Conservation (phyloP, 208 protist genomes). For the Wallacemonas sp. region DNA sequence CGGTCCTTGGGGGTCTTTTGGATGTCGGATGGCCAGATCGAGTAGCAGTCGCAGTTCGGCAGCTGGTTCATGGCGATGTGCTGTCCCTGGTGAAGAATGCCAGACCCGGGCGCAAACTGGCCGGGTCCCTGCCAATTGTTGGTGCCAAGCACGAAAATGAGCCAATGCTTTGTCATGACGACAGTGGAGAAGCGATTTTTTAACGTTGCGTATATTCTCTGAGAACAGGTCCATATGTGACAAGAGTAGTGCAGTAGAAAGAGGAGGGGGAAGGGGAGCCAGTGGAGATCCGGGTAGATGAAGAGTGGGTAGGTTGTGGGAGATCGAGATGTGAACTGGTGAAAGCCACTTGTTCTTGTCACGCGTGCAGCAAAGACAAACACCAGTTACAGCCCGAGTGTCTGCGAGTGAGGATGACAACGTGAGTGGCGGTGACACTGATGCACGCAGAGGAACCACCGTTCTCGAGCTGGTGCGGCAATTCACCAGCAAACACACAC, state of each 20-base stretch:
- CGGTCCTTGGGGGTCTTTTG: slow-evolving; percentile 53
- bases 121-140: slow-evolving; percentile 78
- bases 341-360: too few relatives aligned
- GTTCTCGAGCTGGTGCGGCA: too few relatives aligned
- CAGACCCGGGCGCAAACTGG: slow-evolving; percentile 76
- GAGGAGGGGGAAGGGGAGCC: not conserved
- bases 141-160: slow-evolving; percentile 74
- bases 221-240: too few relatives aligned
- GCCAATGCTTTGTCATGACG: slow-evolving; percentile 56
- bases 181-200: slow-evolving; percentile 1
- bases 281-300: slow-evolving; percentile 4
- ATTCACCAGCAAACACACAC: too few relatives aligned
- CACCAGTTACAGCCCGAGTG: too few relatives aligned
- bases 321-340: too few relatives aligned
- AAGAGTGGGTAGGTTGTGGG: too few relatives aligned
- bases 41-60: slow-evolving; percentile 53
- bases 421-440: too few relatives aligned
- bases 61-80: slow-evolving; percentile 67
- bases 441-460: too few relatives aligned
- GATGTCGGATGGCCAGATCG: slow-evolving; percentile 74
- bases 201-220: slow-evolving; percentile 16
- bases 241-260: slow-evolving; percentile 14
- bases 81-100: slow-evolving; percentile 78
- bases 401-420: too few relatives aligned
- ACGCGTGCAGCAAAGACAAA: too few relatives aligned